Conservation (phyloP, 192 early-diverging fungal species). For the Gorgonomyces haynaldii region DNA sequence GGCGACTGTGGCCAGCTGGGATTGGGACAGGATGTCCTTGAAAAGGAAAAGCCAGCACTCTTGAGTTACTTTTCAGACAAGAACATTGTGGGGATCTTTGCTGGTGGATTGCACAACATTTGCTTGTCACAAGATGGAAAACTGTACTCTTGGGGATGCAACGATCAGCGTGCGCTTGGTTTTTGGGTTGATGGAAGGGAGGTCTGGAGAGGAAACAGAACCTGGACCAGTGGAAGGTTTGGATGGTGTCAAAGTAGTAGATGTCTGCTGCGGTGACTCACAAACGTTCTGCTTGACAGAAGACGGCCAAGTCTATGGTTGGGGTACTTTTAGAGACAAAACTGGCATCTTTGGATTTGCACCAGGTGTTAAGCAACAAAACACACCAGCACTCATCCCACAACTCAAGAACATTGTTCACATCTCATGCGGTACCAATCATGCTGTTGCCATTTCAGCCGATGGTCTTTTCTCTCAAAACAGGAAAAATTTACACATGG, state of each 20-base stretch:
- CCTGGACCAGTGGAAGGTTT: constrained; percentile 59
- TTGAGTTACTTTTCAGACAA: constrained; percentile 56
- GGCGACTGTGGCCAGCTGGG: constrained; percentile 89
- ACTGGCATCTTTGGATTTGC: constrained; percentile 80
- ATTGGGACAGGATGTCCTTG: constrained; percentile 65
- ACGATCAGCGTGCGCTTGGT: constrained; percentile 84
- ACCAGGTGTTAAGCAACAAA: constrained; percentile 51
- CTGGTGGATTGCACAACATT: constrained; percentile 83
- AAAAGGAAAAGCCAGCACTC: constrained; percentile 66
- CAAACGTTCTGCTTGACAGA: constrained; percentile 66
- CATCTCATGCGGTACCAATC: constrained; percentile 74
- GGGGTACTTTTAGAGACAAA: constrained; percentile 79
- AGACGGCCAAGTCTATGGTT: constrained; percentile 63
- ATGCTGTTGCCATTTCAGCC: constrained; percentile 61
- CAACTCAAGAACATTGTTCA: constrained; percentile 58
- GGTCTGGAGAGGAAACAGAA: constrained; percentile 50
- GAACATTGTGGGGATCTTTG: constrained; percentile 63
- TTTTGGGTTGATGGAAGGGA: constrained; percentile 3
- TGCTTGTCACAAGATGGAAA: constrained; percentile 62
- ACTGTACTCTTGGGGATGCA: constrained; percentile 93
- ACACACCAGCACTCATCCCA: constrained; percentile 42
- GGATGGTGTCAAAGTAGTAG: constrained; percentile 58
- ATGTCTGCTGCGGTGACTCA: constrained; percentile 76
- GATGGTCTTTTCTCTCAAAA: constrained; percentile 18
- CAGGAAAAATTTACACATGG: constrained; percentile 75